Evolutionary conservation across 371 early-diverging fungal genomes (phyloP).

Genomic region (Mortierella sp.): DNA sequence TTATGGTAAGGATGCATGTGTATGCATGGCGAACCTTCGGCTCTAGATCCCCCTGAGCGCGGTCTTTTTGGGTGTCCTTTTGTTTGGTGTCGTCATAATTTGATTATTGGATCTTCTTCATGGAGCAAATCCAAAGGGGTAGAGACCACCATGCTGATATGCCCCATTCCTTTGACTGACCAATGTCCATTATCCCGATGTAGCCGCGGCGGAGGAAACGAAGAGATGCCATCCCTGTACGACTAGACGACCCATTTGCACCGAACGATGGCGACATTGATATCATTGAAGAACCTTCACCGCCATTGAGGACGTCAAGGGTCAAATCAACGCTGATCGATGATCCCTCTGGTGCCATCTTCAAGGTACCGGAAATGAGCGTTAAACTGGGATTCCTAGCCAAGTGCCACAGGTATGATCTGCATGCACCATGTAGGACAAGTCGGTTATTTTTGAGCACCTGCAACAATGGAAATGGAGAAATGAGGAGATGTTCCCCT

Average conservation of each 20-base stretch:
- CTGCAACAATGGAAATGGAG: too few relatives aligned
- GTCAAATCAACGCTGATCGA: conserved; percentile 30
- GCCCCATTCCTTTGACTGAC: too few relatives aligned
- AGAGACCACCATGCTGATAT: too few relatives aligned
- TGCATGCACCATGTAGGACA: too few relatives aligned
- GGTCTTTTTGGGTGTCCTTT: background rate
- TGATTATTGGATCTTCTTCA: background rate
- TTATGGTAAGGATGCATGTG: conserved; percentile 1
- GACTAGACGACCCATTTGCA: conserved; percentile 7
- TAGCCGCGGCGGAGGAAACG: conserved; percentile 26
- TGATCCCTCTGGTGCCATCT: conserved; percentile 38
- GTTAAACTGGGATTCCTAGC: conserved; percentile 55
- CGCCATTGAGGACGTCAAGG: conserved; percentile 8
- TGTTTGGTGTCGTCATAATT: conserved; percentile 71
- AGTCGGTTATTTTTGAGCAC: too few relatives aligned
- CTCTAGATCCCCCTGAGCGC: too few relatives aligned
- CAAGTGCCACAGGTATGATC: conserved; percentile 15
- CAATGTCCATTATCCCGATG: too few relatives aligned
- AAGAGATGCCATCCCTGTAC: conserved; percentile 15
- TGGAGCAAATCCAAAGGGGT: too few relatives aligned
- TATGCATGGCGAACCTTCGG: background rate
- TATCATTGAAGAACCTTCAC: conserved; percentile 28
- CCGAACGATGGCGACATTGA: conserved; percentile 55
- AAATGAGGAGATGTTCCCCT: too few relatives aligned
- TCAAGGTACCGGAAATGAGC: conserved; percentile 54